Evolutionary conservation across 768 basidiomycete genomes (phyloP).

Genomic region (Pulveroboletus sp.): DNA sequence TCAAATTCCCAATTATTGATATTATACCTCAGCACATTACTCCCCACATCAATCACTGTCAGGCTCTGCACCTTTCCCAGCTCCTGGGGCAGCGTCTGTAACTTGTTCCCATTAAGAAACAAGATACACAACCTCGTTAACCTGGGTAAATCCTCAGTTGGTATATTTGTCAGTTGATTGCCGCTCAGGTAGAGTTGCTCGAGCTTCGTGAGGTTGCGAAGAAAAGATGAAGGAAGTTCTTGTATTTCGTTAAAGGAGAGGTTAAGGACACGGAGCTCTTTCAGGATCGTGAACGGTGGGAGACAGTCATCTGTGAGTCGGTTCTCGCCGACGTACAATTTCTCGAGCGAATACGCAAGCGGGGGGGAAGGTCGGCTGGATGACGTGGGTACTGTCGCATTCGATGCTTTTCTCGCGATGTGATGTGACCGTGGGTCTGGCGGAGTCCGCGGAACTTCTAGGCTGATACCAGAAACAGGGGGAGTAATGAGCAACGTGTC

Average conservation of each 20-base stretch:
- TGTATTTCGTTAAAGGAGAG: slow-evolving; percentile 93
- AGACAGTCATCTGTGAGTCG: slow-evolving; percentile 75
- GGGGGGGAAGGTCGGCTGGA: slow-evolving; percentile 40
- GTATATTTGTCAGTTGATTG: slow-evolving; percentile 87
- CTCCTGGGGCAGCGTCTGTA: slow-evolving; percentile 90
- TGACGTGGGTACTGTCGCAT: slow-evolving; percentile 28
- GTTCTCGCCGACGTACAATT: slow-evolving; percentile 89
- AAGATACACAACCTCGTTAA: slow-evolving; percentile 66
- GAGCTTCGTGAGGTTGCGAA: slow-evolving; percentile 63
- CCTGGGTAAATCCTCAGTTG: slow-evolving; percentile 80
- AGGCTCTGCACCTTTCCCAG: slow-evolving; percentile 77
- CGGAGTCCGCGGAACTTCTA: slow-evolving; percentile 18
- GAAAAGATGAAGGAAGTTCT: slow-evolving; percentile 76
- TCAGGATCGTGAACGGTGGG: slow-evolving; percentile 67
- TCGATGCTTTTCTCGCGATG: slow-evolving; percentile 33
- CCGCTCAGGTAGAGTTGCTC: slow-evolving; percentile 91
- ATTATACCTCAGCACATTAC: slow-evolving; percentile 92
- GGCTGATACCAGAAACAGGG: slow-evolving; percentile 16
- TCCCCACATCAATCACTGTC: slow-evolving; percentile 85
- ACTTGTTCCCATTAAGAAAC: slow-evolving; percentile 89
- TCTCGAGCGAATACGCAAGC: slow-evolving; percentile 66
- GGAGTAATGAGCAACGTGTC: slow-evolving; percentile 27
- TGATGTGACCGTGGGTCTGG: slow-evolving; percentile 17
- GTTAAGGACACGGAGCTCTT: slow-evolving; percentile 78
- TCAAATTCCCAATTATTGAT: slow-evolving; percentile 98